Evolutionary conservation across 2,329 filamentous ascomycete species (phyloP), one percentile per base, ranked within the genome.

Genomic region (Fusarium clavum): DNA sequence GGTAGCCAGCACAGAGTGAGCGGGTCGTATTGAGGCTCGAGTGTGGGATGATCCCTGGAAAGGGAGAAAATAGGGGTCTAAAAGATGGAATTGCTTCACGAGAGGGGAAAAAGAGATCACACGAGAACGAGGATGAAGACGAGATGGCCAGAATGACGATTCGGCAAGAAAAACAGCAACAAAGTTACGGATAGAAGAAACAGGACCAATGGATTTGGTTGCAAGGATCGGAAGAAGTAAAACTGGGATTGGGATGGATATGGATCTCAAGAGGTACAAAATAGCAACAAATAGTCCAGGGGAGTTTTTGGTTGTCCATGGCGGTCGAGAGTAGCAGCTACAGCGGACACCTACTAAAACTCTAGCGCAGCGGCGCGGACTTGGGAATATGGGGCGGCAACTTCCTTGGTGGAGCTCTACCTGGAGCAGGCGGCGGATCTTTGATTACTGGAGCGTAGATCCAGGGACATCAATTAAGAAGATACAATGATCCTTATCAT

Each of bases 51-150:
- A 62, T 56, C 56, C 66, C 61, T 69, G 40, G 30, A 44, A 44
- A 64, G 64, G 57, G 52, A 64, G 49, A 52, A 56, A 56, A 68
- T 67, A 68, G 52, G 67, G 67, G 66, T 47, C 47, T 56, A 53
- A 52, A 30, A 34, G 52, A 51, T 61, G 29, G 34, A 49, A 58
- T 63, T 44, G 27, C 53, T 60, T 54, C 38, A 59, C 44, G 30
- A 47, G 38, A 51, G 41, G 41, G 48, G 25, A 24, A 25, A 40
- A 52, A 27, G 25, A 10, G 44, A 52, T 41, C 40, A 52, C 51
- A 20, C 20, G 20, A 55, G 51, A 46, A 54, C 16, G 25, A 40
- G 24, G 51, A 51, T 38, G 18, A 22, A 16, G 49, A 52, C 32
- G 13, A 13, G 20, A 30, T n/a, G 29, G 25, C 29, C 12, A 63